These are phyloP conservation scores for Podospora australis DNA, from an alignment of 495 filamentous ascomycete species.

Conservation along the genomic window DNA sequence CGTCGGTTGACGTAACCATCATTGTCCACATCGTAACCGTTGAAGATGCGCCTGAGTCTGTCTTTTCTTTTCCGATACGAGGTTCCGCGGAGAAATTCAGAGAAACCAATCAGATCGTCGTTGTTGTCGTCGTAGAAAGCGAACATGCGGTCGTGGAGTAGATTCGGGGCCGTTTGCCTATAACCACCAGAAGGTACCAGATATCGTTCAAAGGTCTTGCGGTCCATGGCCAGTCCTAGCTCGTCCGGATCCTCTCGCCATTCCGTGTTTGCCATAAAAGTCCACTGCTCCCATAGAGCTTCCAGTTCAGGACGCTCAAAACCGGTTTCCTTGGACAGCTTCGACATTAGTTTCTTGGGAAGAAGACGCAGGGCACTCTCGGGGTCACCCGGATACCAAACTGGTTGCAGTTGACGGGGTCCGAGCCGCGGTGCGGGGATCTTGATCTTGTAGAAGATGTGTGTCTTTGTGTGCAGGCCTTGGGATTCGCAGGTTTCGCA, in stretches of 20 bases:
- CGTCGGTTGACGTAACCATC: conserved; percentile 84
- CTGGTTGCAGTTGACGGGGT: conserved; percentile 58
- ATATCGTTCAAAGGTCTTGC: conserved; percentile 83
- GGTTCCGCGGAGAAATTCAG: conserved; percentile 82
- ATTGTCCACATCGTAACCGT: conserved; percentile 83
- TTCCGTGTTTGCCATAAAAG: conserved; percentile 78
- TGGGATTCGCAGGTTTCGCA: conserved; percentile 85
- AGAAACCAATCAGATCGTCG: conserved; percentile 86
- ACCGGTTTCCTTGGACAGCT: conserved; percentile 62
- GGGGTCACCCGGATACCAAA: conserved; percentile 90
- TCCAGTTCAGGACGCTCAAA: conserved; percentile 82
- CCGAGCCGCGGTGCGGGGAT: conserved; percentile 42
- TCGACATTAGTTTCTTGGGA: conserved; percentile 53
- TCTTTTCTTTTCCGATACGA: conserved; percentile 74
- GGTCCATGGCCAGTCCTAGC: conserved; percentile 76
- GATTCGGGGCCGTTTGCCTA: conserved; percentile 69
- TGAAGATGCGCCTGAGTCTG: conserved; percentile 68
- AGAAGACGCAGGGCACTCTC: conserved; percentile 54
- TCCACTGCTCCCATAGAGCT: conserved; percentile 94
- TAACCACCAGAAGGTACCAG: conserved; percentile 77
- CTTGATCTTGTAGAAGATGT: conserved; percentile 85
- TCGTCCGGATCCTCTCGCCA: conserved; percentile 77
- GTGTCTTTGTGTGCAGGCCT: conserved; percentile 80
- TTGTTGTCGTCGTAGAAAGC: conserved; percentile 88
- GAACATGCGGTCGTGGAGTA: conserved; percentile 94